Evolutionary conservation across 2,329 filamentous ascomycete genomes (phyloP).

Genomic region (Meredithiella fracta): DNA sequence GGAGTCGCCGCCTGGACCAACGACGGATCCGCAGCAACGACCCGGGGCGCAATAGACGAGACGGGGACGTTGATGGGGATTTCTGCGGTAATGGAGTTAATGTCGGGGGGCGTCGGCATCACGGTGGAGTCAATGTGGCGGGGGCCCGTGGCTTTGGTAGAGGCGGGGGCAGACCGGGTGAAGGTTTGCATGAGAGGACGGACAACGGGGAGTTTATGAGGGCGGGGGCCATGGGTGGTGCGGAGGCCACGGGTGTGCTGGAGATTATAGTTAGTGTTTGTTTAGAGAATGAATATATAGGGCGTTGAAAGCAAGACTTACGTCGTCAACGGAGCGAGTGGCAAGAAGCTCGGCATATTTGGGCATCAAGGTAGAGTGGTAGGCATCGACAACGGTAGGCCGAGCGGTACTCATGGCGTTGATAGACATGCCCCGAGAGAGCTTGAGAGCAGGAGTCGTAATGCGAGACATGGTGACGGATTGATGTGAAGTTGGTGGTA

Average conservation of each 20-base stretch:
- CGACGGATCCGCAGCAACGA: constrained; percentile 41
- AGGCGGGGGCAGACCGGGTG: constrained; percentile 31
- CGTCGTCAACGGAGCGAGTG: constrained; percentile 24
- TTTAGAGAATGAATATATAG: background rate
- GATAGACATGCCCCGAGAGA: constrained; percentile 27
- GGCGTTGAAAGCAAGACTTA: constrained; percentile 18
- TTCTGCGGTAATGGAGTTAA: constrained; percentile 19
- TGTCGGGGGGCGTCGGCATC: constrained; percentile 30
- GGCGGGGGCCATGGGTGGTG: constrained; percentile 31
- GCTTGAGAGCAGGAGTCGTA: constrained; percentile 32
- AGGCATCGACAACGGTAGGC: constrained; percentile 21
- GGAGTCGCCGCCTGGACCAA: constrained; percentile 33
- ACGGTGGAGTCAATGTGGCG: constrained; percentile 35
- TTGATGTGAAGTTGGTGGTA: background rate
- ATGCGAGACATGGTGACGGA: constrained; percentile 30
- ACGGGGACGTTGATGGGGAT: constrained; percentile 16
- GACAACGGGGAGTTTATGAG: constrained; percentile 21
- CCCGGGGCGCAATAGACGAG: constrained; percentile 29
- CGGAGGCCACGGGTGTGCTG: constrained; percentile 26
- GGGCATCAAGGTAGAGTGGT: constrained; percentile 26
- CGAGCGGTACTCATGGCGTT: constrained; percentile 25
- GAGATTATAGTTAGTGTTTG: constrained; percentile 2
- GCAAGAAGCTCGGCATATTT: constrained; percentile 32
- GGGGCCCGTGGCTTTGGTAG: constrained; percentile 22
- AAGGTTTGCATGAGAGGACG: constrained; percentile 48